Percentiles rank a stretch among this genome's conserved stretches.
Conservation (phyloP, 768 basidiomycete genomes). For the Tulasnella sp. region DNA sequence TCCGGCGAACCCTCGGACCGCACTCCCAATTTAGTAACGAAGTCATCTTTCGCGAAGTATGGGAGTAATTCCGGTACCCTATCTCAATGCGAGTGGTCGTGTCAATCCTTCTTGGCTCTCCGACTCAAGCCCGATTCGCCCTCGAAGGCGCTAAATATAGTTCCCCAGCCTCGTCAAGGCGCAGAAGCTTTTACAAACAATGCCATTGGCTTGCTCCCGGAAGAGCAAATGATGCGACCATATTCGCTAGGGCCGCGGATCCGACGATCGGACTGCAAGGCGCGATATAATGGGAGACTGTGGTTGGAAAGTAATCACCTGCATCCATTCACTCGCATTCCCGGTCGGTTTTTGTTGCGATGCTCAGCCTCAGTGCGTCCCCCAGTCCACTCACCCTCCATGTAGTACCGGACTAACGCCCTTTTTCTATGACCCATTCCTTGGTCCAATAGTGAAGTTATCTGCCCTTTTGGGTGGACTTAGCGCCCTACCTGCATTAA, state of each 20-base stretch:
- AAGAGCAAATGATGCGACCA: neutral
- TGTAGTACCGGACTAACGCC: too few relatives aligned
- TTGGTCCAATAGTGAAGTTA: neutral
- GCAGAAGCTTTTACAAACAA: neutral
- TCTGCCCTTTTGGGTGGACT: neutral
- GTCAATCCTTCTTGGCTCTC: neutral
- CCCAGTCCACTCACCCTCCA: neutral
- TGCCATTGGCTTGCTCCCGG: neutral
- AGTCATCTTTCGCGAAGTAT: constrained; percentile 6
- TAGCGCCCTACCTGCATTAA: neutral
- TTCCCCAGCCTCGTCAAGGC: neutral
- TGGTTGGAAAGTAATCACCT: neutral
- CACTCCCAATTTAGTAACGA: neutral
- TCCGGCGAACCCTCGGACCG: neutral
- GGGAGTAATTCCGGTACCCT: neutral
- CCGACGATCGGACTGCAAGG: neutral
- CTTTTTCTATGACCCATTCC: neutral
- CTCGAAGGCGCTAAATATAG: neutral
- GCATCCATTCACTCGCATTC: neutral
- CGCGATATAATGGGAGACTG: neutral
- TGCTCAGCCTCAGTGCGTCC: neutral
- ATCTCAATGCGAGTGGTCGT: neutral
- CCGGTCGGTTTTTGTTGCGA: neutral
- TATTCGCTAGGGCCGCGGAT: neutral
- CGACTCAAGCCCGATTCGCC: neutral